Percentiles rank a stretch among this genome's conserved stretches.
Conservation (phyloP, 805 yeast genomes). For the Kazachstania africana region DNA sequence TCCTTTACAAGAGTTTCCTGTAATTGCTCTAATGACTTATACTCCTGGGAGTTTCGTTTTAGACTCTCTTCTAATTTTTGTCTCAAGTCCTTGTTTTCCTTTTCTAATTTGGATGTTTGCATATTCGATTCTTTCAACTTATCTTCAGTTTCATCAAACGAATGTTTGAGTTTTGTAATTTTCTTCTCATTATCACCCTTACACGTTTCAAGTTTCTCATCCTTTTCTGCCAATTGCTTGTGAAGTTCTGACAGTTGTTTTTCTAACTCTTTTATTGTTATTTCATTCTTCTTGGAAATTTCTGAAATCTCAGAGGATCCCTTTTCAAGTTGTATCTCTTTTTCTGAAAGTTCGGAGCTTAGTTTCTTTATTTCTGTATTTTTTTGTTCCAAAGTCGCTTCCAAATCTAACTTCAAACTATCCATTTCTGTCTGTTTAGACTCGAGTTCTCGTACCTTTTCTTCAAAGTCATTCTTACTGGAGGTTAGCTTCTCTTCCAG, state of each 20-base stretch:
- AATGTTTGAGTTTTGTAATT: not conserved
- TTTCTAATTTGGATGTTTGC: not conserved
- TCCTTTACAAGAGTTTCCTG: not conserved
- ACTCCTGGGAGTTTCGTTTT: no score
- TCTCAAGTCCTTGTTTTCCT: not conserved
- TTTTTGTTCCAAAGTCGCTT: conserved; percentile 2
- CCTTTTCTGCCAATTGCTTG: conserved; percentile 1
- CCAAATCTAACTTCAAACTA: conserved; percentile 3
- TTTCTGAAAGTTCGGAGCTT: not conserved
- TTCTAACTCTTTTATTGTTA: conserved; percentile 2
- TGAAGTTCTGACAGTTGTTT: conserved; percentile 2
- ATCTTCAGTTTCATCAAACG: no score
- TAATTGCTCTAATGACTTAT: no score
- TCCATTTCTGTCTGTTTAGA: not conserved
- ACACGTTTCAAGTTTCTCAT: not conserved
- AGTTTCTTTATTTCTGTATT: conserved; percentile 3
- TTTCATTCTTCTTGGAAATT: conserved; percentile 1
- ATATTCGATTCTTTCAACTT: no score
- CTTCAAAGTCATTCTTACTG: not conserved
- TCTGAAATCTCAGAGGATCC: not conserved
- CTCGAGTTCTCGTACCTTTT: not conserved
- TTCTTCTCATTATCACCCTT: not conserved
- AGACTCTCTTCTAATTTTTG: not conserved
- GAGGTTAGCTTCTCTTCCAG: conserved; percentile 4
- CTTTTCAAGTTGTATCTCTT: not conserved